A percentile compares a stretch with the other conserved stretches of the same genome.
These are phyloP conservation scores for Sordariomycetes sp. DNA, from an alignment of 2,329 filamentous ascomycete species.

Conservation along the genomic window DNA sequence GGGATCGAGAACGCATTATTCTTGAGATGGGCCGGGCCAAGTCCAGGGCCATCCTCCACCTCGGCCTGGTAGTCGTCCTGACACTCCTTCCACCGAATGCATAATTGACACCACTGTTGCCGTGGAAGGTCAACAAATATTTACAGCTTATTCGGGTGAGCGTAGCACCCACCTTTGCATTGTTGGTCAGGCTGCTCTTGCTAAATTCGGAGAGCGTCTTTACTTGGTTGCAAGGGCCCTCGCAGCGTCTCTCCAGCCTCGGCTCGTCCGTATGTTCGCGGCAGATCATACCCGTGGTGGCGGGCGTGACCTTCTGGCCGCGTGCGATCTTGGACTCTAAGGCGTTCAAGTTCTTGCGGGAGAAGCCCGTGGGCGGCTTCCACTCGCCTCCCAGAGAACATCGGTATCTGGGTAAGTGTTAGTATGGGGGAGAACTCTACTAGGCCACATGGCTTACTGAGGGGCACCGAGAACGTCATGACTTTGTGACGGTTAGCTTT, in stretches of 20 bases:
- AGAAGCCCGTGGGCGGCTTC: conserved; percentile 17
- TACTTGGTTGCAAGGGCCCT: conserved; percentile 14
- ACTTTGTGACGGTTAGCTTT: not conserved
- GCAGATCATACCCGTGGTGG: conserved; percentile 22
- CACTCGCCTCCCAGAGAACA: conserved; percentile 23
- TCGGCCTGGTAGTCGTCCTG: not conserved
- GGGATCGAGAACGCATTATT: not conserved
- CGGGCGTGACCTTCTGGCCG: conserved; percentile 11
- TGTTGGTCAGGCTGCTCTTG: conserved; percentile 13
- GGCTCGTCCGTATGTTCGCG: conserved; percentile 16
- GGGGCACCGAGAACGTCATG: not conserved
- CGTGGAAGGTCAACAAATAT: not conserved
- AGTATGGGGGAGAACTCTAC: not conserved
- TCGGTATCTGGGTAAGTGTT: not conserved
- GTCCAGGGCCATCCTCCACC: not conserved
- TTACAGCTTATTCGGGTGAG: not conserved
- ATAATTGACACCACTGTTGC: conserved; percentile 19
- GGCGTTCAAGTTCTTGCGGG: conserved; percentile 16
- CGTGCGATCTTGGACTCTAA: conserved; percentile 9
- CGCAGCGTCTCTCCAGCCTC: conserved; percentile 15
- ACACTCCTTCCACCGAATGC: conserved; percentile 8
- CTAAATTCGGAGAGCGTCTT: conserved; percentile 16
- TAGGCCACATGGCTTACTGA: not conserved
- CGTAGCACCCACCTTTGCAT: conserved; percentile 3
- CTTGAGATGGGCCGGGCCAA: not conserved